Percentiles rank a stretch among this genome's conserved stretches.
phyloP scores from a whole-genome alignment of 1,139 yeast species.

The Candida tetrigidarum region DNA sequence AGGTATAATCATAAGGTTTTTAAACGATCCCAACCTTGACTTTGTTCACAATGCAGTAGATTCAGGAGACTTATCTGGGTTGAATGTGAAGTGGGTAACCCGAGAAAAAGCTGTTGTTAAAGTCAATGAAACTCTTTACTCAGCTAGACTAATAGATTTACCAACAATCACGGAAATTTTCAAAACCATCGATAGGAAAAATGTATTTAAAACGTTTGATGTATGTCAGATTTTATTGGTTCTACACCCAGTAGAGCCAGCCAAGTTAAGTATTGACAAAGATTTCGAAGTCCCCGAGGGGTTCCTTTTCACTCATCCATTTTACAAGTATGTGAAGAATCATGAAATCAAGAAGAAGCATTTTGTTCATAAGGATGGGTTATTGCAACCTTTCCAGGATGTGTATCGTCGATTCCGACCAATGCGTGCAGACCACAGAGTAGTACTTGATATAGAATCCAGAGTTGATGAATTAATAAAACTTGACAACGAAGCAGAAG shows the following conservation, averaged over 20 bases:
- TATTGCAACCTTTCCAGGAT: conserved; percentile 72
- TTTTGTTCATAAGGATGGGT: conserved; percentile 72
- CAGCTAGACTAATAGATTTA: conserved; percentile 84
- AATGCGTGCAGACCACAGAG: conserved; percentile 52
- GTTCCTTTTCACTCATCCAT: conserved; percentile 47
- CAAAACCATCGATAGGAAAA: conserved; percentile 89
- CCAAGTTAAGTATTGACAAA: conserved; percentile 39
- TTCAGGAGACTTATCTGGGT: conserved; percentile 75
- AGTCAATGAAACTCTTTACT: conserved; percentile 62
- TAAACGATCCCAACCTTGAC: conserved; percentile 80
- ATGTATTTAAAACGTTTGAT: conserved; percentile 85
- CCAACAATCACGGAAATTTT: conserved; percentile 90
- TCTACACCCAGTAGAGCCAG: conserved; percentile 59
- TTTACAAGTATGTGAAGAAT: conserved; percentile 44
- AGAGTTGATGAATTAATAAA: conserved; percentile 77
- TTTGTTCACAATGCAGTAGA: conserved; percentile 80
- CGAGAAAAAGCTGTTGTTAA: conserved; percentile 72
- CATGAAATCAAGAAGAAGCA: conserved; percentile 44
- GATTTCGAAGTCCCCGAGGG: conserved; percentile 48
- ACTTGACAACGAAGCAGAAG: conserved; percentile 84
- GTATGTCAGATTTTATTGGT: conserved; percentile 85
- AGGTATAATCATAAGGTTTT: conserved; percentile 77
- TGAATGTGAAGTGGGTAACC: conserved; percentile 82
- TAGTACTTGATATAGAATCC: conserved; percentile 70
- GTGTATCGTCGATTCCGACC: conserved; percentile 54